Evolutionary conservation across 2,329 filamentous ascomycete genomes (phyloP), one percentile per base, ranked within the genome.

Genomic region (Colletotrichum sp.): DNA sequence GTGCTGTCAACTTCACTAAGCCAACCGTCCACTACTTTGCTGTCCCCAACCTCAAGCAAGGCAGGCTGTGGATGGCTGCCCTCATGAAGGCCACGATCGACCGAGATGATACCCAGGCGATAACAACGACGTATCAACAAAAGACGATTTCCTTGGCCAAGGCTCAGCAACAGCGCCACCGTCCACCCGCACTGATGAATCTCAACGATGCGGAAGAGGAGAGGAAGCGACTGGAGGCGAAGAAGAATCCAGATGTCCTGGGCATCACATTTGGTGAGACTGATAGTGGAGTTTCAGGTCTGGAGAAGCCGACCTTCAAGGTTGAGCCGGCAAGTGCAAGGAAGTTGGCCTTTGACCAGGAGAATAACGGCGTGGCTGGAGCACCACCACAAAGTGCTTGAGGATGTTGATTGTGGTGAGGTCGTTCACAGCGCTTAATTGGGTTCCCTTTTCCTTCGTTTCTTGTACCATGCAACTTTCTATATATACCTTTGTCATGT

Each of bases 61-160:
- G 97, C 18, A 93, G 97, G 15, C 88, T 98, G 55, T 99, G 97
- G 97, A 99, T 99, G 97, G 97, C 96, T 6, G 97, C 97, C 8
- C 88, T 99, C 68, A 98, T 99, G 95, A 99, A 99, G 86, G 97
- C 97, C 13, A 99, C 97, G 2, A 99, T 99, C 80, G 96, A 99
- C 82, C 94, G 96, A 76, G 97, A 99, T 80, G 92, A 94, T 81
- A 91, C 91, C 6, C 91, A 94, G 77, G 92, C 94, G 12, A 93
- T 98, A 76, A 96, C 95, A 24, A 97, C 95, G 5, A 98, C 96
- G 5, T 99, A 99, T 85, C 96, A 98, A 83, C 96, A 98, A 83
- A 97, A 98, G 88, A 99, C 97, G 0, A 98, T 99, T 71, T 97
- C 95, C 30, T 91, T 99, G 8, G 91, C 93, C 71, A 98, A 98